Base-by-base conservation (phyloP, 345 rosid genomes). In the Angophora floribunda region DNA sequence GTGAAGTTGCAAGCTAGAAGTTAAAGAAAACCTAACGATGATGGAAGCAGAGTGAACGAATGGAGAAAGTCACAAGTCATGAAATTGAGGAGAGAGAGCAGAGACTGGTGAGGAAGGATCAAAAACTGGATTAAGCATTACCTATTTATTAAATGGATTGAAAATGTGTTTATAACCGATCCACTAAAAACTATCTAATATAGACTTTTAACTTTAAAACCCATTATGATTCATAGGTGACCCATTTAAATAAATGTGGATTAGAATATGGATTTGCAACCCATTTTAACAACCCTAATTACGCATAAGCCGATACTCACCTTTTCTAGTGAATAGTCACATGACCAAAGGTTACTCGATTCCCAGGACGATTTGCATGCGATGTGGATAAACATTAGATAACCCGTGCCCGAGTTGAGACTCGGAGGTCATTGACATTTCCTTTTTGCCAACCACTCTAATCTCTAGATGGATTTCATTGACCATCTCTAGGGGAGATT, bases 301-400 rank as follows among this genome's bases (percentile, higher is more conserved):
- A 55, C 1, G 15, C 13, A 7, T 61, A 5, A n/a, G 4, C 13
- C 7, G 1, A 6, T 63, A 4, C 70, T 0, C 7, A 2, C 70
- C 9, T 63, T 63, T 63, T 63, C 16, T 63, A 3, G 28, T n/a
- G 4, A 2, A 63, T 63, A 3, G 1, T 13, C 15, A 17, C 32
- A n/a, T 6, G 6, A 14, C 13, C 13, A 14, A 51, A 13, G 13
- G 13, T 13, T 51, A 51, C 52, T 13, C 5, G 13, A 51, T 7
- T n/a, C 36, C 2, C 0, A 1, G 0, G 4, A 63, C 6, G 70
- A 61, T 70, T 70, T 3, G 26, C 22, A 70, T 13, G 1, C 13
- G 7, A 7, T 0, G 36, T 19, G 26, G 26, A 0, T 36, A 70
- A 3, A 36, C 24, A 36, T 70, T 36, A 41, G 21, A 36, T 1